Conservation (phyloP, 139 green algal genomes). For the Picochlorum sp. region DNA sequence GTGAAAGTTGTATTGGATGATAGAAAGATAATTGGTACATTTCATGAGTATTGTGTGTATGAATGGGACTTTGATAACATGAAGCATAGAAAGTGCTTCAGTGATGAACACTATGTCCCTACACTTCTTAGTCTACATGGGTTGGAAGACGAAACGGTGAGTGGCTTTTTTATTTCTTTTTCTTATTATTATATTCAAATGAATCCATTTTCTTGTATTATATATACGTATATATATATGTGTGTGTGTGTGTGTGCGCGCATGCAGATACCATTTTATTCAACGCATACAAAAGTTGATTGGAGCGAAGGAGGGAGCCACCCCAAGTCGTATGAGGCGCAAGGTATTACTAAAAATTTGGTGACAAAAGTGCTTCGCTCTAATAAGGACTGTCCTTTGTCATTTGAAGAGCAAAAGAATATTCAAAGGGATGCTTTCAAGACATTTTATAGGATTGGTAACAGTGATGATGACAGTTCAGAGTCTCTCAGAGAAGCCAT, state of each 20-base stretch:
- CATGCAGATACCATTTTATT: background rate
- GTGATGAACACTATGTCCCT: slow-evolving; percentile 24
- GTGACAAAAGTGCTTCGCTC: background rate
- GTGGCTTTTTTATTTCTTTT: no score
- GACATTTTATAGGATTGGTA: background rate
- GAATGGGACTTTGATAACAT: background rate
- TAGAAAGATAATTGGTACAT: slow-evolving; percentile 14
- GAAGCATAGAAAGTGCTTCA: slow-evolving; percentile 15
- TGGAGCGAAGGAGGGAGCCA: background rate
- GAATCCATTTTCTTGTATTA: no score
- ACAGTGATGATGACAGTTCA: background rate
- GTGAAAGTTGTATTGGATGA: slow-evolving; percentile 15
- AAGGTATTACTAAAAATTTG: background rate
- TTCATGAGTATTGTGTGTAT: slow-evolving; percentile 19
- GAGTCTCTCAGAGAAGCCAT: no score
- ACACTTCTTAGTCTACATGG: slow-evolving; percentile 12
- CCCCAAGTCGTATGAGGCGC: background rate
- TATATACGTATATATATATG: no score
- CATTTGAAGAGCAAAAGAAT: background rate
- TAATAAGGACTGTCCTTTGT: background rate
- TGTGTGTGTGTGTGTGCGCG: no score
- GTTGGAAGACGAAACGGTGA: background rate
- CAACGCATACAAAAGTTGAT: background rate
- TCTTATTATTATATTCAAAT: no score
- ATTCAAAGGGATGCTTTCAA: background rate